Evolutionary conservation across 1,139 yeast genomes (phyloP).

Genomic region (Blastobotrys ciferrii): DNA sequence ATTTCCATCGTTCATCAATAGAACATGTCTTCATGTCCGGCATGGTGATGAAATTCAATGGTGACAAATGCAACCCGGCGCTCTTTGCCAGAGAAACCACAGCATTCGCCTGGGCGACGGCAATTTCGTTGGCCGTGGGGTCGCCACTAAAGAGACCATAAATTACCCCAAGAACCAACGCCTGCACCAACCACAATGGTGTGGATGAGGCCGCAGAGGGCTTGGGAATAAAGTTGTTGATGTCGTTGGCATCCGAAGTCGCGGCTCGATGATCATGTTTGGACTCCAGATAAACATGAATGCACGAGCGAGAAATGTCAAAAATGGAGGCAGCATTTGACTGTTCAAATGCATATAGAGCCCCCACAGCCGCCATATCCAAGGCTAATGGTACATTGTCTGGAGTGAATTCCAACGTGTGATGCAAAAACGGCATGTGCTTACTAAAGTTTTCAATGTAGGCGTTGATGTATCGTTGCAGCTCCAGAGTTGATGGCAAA

Average conservation of each 20-base stretch:
- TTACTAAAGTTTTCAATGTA: conserved; percentile 74
- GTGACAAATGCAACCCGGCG: conserved; percentile 69
- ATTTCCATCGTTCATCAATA: conserved; percentile 59
- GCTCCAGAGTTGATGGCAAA: conserved; percentile 71
- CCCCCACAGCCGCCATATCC: conserved; percentile 87
- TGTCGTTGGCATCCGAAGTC: conserved; percentile 5
- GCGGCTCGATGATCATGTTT: conserved; percentile 17
- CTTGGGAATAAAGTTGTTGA: conserved; percentile 7
- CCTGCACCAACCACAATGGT: conserved; percentile 87
- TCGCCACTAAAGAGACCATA: conserved; percentile 83
- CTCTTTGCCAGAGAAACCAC: conserved; percentile 76
- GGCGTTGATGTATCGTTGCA: conserved; percentile 68
- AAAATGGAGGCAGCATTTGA: conserved; percentile 72
- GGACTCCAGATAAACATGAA: conserved; percentile 71
- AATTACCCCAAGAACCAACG: conserved; percentile 75
- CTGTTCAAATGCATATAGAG: conserved; percentile 79
- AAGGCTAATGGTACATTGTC: conserved; percentile 76
- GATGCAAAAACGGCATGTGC: conserved; percentile 80
- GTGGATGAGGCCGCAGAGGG: conserved; percentile 41
- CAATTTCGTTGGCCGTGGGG: conserved; percentile 64
- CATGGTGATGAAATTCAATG: conserved; percentile 37
- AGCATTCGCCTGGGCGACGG: conserved; percentile 72
- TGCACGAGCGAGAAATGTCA: conserved; percentile 73
- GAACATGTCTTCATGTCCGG: conserved; percentile 37
- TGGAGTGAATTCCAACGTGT: conserved; percentile 56